These are phyloP conservation scores for Zymoseptoria tritici DNA, from an alignment of 2,329 filamentous ascomycete genomes.

Conservation along the genomic window DNA sequence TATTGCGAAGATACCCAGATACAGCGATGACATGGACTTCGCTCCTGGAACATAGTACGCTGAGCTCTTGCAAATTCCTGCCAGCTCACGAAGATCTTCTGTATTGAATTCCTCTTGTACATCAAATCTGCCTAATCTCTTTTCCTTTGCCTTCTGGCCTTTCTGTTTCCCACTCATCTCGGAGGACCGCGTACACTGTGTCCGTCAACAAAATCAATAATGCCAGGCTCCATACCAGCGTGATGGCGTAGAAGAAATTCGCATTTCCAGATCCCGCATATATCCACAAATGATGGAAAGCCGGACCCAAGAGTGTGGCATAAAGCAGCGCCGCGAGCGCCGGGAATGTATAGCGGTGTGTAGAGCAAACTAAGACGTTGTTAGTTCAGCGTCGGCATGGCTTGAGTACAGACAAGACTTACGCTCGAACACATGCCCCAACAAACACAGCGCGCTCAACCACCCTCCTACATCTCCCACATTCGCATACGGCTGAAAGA, in stretches of 20 bases:
- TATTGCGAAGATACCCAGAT: neutral
- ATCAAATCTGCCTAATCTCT: slow-evolving; percentile 74
- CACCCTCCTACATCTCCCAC: slow-evolving; percentile 85
- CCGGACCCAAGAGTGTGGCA: slow-evolving; percentile 78
- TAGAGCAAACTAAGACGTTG: slow-evolving; percentile 54
- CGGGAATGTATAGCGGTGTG: slow-evolving; percentile 73
- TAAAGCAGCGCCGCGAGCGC: slow-evolving; percentile 78
- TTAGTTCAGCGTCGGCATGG: neutral
- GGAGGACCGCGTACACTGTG: slow-evolving; percentile 74
- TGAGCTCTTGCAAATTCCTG: too few relatives aligned
- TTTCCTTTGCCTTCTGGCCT: slow-evolving; percentile 84
- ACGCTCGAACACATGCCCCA: slow-evolving; percentile 83
- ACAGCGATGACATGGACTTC: neutral
- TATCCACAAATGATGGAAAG: slow-evolving; percentile 96
- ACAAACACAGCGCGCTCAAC: slow-evolving; percentile 72
- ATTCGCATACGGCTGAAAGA: slow-evolving; percentile 96
- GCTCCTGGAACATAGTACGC: too few relatives aligned
- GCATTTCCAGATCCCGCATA: slow-evolving; percentile 96
- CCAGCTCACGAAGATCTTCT: neutral
- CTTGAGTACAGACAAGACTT: slow-evolving; percentile 30
- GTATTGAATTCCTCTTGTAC: neutral
- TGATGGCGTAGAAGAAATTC: slow-evolving; percentile 99
- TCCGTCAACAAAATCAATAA: slow-evolving; percentile 82
- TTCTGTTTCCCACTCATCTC: slow-evolving; percentile 92
- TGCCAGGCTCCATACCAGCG: slow-evolving; percentile 92